These are phyloP conservation scores for Alternaria brassicicola DNA, from an alignment of 2,329 filamentous ascomycete species.

Conservation along the genomic window DNA sequence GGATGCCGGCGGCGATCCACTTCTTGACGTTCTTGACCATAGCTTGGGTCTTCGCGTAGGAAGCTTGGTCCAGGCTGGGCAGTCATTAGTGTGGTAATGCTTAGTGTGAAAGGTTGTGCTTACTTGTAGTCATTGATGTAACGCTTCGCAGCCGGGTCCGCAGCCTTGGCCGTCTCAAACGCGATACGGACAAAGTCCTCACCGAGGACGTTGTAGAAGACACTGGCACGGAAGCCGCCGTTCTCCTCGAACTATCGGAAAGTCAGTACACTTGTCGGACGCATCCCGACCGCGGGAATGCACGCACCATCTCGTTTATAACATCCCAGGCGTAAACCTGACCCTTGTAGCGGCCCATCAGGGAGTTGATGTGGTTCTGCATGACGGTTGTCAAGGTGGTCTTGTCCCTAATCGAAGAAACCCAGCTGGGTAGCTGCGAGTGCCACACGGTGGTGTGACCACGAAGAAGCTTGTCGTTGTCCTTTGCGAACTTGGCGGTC, in stretches of 20 bases:
- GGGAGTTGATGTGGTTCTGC: conserved; percentile 64
- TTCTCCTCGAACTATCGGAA: conserved; percentile 59
- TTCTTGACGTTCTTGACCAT: conserved; percentile 67
- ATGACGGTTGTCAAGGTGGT: conserved; percentile 62
- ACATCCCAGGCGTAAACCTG: conserved; percentile 70
- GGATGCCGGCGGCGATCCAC: conserved; percentile 67
- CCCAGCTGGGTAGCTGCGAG: conserved; percentile 60
- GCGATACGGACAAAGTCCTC: conserved; percentile 75
- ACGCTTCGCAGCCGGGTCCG: conserved; percentile 70
- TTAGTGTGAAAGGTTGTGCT: conserved; percentile 2
- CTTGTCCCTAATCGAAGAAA: conserved; percentile 61
- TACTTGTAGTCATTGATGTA: conserved; percentile 75
- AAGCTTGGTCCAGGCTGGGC: conserved; percentile 67
- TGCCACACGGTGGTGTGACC: conserved; percentile 73
- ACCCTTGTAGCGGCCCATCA: conserved; percentile 67
- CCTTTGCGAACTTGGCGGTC: conserved; percentile 61
- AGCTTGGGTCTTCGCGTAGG: conserved; percentile 63
- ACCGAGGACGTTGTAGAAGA: conserved; percentile 72
- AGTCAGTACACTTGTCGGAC: conserved; percentile 28
- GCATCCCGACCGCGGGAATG: not conserved
- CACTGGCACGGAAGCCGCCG: conserved; percentile 63
- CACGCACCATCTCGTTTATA: conserved; percentile 62
- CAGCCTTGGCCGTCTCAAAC: conserved; percentile 70
- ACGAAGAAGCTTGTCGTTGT: conserved; percentile 65
- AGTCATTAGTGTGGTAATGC: conserved; percentile 9